A percentile compares a stretch with the other conserved stretches of the same genome.
phyloP scores from a whole-genome alignment of 192 early-diverging fungal genomes.

The Rhizophlyctis rosea region DNA sequence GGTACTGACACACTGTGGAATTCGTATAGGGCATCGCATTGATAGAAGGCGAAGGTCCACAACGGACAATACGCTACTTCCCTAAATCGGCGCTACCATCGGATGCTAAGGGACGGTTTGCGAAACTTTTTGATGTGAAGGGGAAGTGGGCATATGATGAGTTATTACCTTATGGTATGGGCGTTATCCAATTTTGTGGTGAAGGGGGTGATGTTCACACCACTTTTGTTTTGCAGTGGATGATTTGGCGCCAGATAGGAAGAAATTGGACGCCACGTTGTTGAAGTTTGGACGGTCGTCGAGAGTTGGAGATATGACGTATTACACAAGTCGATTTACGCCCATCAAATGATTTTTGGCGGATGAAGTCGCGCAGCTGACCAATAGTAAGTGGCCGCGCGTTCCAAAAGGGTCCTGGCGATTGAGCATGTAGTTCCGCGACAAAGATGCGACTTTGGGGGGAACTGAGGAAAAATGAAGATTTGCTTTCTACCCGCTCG shows the following conservation, averaged over 20 bases:
- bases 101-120: constrained; percentile 36
- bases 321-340: constrained; percentile 18
- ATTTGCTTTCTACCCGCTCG: no score
- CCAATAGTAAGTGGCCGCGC: no score
- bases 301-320: constrained; percentile 6
- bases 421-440: no score
- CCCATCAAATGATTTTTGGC: constrained; percentile 1
- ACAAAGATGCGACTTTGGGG: no score
- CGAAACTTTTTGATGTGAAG: constrained; percentile 35
- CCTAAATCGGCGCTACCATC: constrained; percentile 35
- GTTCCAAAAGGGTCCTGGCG: no score
- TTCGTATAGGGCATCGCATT: constrained; percentile 18
- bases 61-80: constrained; percentile 21
- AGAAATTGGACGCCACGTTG: constrained; percentile 38
- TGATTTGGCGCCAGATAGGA: constrained; percentile 37
- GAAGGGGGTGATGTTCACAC: neutral
- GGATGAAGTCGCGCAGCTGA: neutral
- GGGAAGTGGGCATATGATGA: constrained; percentile 36
- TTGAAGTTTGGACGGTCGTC: constrained; percentile 37
- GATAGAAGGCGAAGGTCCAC: constrained; percentile 9
- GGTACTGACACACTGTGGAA: no score
- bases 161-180: constrained; percentile 38
- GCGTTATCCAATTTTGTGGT: neutral
- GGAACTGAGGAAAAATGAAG: no score
- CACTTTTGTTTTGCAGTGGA: constrained; percentile 8